A percentile compares a stretch with the other conserved stretches of the same genome.
Evolutionary conservation across 1,284 basidiomycete genomes (phyloP).

Genomic region (Cutaneotrichosporon sp.): DNA sequence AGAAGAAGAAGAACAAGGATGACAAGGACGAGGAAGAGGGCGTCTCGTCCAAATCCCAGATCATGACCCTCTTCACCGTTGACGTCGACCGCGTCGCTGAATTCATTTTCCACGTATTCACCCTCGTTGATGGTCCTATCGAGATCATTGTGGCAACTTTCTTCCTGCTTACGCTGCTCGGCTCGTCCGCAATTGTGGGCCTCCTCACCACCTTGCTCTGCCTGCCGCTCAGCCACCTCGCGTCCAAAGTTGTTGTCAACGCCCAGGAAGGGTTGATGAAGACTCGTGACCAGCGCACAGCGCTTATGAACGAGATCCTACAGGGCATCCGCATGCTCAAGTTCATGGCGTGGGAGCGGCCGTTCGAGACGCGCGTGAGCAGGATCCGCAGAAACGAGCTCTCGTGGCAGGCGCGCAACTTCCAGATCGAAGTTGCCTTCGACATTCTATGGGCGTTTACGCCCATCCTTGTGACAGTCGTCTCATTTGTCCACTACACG

Average conservation of each 20-base stretch:
- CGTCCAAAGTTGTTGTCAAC: constrained; percentile 74
- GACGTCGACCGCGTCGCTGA: constrained; percentile 86
- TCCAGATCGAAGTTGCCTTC: constrained; percentile 76
- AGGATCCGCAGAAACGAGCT: constrained; percentile 73
- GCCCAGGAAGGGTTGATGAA: constrained; percentile 89
- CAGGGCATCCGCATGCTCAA: constrained; percentile 92
- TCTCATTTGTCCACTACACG: constrained; percentile 60
- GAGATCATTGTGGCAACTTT: constrained; percentile 72
- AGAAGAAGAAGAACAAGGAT: constrained; percentile 30
- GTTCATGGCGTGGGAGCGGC: constrained; percentile 94
- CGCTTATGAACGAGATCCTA: constrained; percentile 88
- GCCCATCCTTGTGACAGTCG: constrained; percentile 47
- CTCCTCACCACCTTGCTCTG: constrained; percentile 75
- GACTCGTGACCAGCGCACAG: constrained; percentile 79
- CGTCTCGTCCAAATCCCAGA: constrained; percentile 83
- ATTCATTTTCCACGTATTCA: constrained; percentile 63
- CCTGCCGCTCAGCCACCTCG: constrained; percentile 80
- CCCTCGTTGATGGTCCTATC: constrained; percentile 67
- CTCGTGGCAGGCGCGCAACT: constrained; percentile 76
- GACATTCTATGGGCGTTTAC: constrained; percentile 65
- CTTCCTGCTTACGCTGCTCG: constrained; percentile 76
- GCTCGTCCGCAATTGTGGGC: constrained; percentile 64
- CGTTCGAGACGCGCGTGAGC: constrained; percentile 72
- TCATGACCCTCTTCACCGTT: constrained; percentile 66
- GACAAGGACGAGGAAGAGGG: constrained; percentile 60